These are phyloP conservation scores for Perkinsus olseni DNA, from an alignment of 169 alveolate species.

Conservation along the genomic window DNA sequence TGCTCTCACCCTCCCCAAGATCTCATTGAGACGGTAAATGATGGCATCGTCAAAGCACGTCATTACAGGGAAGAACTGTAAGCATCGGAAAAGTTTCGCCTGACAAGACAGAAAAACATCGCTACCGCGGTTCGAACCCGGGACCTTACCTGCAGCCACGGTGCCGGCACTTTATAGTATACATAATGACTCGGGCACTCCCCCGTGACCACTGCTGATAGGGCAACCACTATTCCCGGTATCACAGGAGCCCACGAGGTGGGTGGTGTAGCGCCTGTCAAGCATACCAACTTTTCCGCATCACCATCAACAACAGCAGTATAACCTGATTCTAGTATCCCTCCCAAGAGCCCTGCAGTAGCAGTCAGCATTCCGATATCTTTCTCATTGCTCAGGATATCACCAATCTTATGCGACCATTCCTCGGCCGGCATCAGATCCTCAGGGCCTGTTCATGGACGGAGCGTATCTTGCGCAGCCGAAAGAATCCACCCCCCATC, in stretches of 20 bases:
- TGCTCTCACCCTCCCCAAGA: neutral
- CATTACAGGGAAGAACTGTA: conserved; percentile 55
- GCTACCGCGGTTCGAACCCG: neutral
- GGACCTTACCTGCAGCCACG: conserved; percentile 21
- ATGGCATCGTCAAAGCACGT: neutral
- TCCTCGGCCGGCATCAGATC: neutral
- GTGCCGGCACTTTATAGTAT: conserved; percentile 67
- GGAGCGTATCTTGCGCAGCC: conserved; percentile 13
- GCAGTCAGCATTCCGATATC: conserved; percentile 4
- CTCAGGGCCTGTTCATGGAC: neutral
- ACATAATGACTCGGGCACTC: conserved; percentile 50
- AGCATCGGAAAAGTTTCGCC: conserved; percentile 57
- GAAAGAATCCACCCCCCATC: conserved; percentile 13
- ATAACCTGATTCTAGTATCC: neutral
- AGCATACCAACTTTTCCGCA: neutral
- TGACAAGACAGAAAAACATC: conserved; percentile 16
- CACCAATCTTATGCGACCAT: neutral
- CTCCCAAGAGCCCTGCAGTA: neutral
- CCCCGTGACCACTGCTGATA: neutral
- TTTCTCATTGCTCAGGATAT: neutral
- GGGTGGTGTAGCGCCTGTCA: neutral
- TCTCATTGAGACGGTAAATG: neutral
- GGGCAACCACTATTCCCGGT: neutral
- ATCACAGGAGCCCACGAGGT: neutral
- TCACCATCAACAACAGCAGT: too few species aligned